Base-by-base conservation (phyloP, 208 protist species). In the Naegleria lovaniensis region DNA sequence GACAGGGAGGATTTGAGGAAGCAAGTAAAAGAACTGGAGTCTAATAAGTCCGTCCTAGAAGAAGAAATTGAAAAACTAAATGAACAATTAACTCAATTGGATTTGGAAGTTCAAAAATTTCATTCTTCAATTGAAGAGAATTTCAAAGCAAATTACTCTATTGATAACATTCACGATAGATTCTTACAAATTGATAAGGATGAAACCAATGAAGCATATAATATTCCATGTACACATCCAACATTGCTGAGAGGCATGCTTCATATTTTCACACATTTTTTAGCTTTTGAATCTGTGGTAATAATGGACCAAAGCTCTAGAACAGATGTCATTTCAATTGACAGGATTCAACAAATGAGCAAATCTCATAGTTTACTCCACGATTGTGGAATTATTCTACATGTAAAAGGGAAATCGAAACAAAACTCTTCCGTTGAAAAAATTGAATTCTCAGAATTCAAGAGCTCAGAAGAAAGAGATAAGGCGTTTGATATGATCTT, bases 271-370 rank as follows among this genome's bases (percentile, higher is more conserved):
- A 79, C 67, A 36, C 19, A 36, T 36, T 79, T 36, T 79, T 79
- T 79, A 36, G 67, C 67, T 36, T 79, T 79, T 79, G 67, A 79
- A 79, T 79, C 67, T 79, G n/a, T 79, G 19, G 67, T 79, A 36
- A 79, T 79, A 2, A 79, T 79, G 67, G 29, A 33, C 7, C 19
- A 79, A 13, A n/a, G 36, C 9, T 19, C 19, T 36, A 29, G 67
- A 9, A 79, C 67, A 13, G 7, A 36, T 36, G 67, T 79, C 6
- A 79, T 79, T 33, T n/a, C 13, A 36, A 36, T 79, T 36, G 67
- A 79, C n/a, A 29, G n/a, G 19, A 79, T 79, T 79, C 67, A 79
- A 36, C 67, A 79, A 79, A 79, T 79, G 67, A 79, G 67, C 29
- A 79, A 79, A 33, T 79, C 67, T 36, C 67, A 79, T 33, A 79